phyloP scores from a whole-genome alignment of 768 basidiomycete species.

The Mycena alexandri region DNA sequence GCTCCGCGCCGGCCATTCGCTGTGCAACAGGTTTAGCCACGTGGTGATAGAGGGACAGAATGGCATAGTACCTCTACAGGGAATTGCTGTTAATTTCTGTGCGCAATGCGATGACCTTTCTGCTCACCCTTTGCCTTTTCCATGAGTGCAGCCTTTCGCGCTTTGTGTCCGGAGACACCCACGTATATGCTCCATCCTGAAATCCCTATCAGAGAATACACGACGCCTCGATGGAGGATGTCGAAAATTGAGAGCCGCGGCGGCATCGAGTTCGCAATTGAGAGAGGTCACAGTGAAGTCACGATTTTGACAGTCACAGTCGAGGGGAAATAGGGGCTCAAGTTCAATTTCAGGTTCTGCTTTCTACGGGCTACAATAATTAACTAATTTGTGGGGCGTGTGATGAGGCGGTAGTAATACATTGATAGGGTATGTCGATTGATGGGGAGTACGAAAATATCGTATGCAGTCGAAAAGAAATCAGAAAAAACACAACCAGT shows the following conservation, averaged over 20 bases:
- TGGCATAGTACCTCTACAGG: slow-evolving; percentile 30
- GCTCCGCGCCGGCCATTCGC: slow-evolving; percentile 27
- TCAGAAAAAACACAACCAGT: slow-evolving; percentile 2
- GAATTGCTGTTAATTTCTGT: slow-evolving; percentile 10
- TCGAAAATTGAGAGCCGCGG: slow-evolving; percentile 50
- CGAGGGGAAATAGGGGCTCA: background rate
- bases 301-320: slow-evolving; percentile 19
- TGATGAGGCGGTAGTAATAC: slow-evolving; percentile 11
- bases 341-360: background rate
- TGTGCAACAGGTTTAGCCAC: slow-evolving; percentile 14
- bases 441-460: background rate
- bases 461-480: slow-evolving; percentile 11
- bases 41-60: background rate
- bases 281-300: background rate
- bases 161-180: slow-evolving; percentile 63
- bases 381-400: slow-evolving; percentile 3
- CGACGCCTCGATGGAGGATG: slow-evolving; percentile 66
- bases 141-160: slow-evolving; percentile 57
- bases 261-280: background rate
- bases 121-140: slow-evolving; percentile 68
- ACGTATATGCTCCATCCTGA: slow-evolving; percentile 66
- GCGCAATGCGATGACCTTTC: background rate
- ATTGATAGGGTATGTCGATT: slow-evolving; percentile 8
- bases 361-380: slow-evolving; percentile 32
- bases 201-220: slow-evolving; percentile 65